phyloP scores from a whole-genome alignment of 306 rosid species.

The Vicia faba region DNA sequence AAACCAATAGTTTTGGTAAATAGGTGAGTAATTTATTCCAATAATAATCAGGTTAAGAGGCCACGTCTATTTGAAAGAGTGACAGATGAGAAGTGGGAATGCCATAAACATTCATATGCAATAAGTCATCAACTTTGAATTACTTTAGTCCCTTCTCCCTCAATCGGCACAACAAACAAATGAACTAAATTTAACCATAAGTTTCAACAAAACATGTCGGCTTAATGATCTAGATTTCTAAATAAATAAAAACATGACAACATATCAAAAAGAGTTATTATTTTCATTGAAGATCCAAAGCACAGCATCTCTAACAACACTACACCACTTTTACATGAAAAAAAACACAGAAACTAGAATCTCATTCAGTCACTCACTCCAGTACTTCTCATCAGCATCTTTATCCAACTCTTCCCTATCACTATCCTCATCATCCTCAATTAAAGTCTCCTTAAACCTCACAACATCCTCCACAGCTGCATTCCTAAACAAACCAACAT shows the following conservation, averaged over 20 bases:
- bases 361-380: constrained; percentile 57
- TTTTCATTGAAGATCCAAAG: constrained; percentile 12
- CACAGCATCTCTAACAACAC: not conserved
- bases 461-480: constrained; percentile 68
- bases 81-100: no score
- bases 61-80: no score
- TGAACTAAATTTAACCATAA: no score
- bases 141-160: no score
- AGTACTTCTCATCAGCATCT: constrained; percentile 67
- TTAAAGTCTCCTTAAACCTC: constrained; percentile 49
- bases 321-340: constrained; percentile 31
- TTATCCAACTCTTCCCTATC: constrained; percentile 40
- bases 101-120: no score
- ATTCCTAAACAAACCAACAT: constrained; percentile 62
- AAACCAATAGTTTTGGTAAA: no score
- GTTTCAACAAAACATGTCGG: no score
- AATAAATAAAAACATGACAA: not conserved
- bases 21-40: no score
- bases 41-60: no score
- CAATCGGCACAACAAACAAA: no score
- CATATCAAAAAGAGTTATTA: not conserved
- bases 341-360: not conserved
- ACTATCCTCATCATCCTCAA: constrained; percentile 43
- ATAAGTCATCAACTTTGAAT: no score
- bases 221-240: no score